A percentile compares a stretch with the other conserved stretches of the same genome.
Evolutionary conservation across 139 green algal genomes (phyloP).

Genomic region (Tetraselmis striata): DNA sequence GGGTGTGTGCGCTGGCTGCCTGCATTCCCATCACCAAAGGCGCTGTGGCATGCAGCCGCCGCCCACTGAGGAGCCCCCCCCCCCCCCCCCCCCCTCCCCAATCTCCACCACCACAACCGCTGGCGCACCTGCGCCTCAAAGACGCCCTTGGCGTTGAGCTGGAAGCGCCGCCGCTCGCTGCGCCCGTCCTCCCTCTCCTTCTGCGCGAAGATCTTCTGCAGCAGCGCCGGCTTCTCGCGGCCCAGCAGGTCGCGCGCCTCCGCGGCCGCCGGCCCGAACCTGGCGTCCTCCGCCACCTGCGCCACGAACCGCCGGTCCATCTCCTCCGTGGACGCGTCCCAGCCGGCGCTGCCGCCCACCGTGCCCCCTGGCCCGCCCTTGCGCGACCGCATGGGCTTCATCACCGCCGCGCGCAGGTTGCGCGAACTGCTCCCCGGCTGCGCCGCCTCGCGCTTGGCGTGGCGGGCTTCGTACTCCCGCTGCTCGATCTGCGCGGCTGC

Average conservation of each 20-base stretch:
- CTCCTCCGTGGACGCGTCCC: background rate
- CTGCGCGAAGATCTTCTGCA: background rate
- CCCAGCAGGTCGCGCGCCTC: background rate
- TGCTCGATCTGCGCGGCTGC: background rate
- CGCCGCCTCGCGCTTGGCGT: background rate
- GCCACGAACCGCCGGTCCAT: background rate
- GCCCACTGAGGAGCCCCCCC: background rate
- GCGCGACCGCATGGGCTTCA: background rate
- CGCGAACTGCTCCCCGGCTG: too few species aligned
- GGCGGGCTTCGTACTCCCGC: background rate
- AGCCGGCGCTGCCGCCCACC: background rate
- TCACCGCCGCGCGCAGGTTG: background rate
- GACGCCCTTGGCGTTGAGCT: background rate
- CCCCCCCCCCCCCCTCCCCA: background rate
- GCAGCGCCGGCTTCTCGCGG: background rate
- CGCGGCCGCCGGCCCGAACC: background rate
- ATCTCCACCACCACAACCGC: background rate
- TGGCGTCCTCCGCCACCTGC: background rate
- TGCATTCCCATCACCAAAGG: too few species aligned
- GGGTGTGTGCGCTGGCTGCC: too few species aligned
- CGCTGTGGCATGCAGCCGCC: background rate
- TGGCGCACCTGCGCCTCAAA: background rate
- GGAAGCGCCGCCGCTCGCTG: background rate
- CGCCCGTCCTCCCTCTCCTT: background rate
- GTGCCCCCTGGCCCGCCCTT: background rate